Evolutionary conservation across 345 rosid genomes (phyloP), one percentile per base, ranked within the genome.

Genomic region (Corchorus olitorius): DNA sequence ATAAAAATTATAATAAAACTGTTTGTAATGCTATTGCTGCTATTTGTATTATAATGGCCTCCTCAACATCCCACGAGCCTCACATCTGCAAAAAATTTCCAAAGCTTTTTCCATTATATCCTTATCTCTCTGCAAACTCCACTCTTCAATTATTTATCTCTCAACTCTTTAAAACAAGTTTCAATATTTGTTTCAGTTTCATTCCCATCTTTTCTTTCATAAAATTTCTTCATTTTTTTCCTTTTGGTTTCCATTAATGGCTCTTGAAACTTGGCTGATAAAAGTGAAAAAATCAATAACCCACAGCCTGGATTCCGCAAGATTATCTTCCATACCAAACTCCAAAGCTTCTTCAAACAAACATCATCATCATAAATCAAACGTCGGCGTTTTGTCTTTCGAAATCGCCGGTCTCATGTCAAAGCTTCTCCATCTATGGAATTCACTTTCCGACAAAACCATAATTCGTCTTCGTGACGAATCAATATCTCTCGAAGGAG

Each of bases 371-470:
- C 17, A 70, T 17, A 88, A 84, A 72, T 78, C 83, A 8, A 76
- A 79, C 70, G 84, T 94, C 14, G 96, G 92, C 3, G 86, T 92
- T 9, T 71, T 93, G 22, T 86, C 94, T 2, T 93, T 90, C n/a
- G 99, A 97, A 79, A 82, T 90, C 49, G 88, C 99, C 5, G 85
- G 92, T 50, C 81, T 93, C 77, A 92, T 96, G 97, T 88, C 99
- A 0, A 96, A 92, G 88, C 85, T 93, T 71, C 89, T 96, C 75
- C 93, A 92, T 41, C 82, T 90, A 6, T 89, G 93, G 90, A 87
- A 84, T 33, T 88, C 97, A 61, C 89, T 96, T 12, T 87, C 97
- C 16, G 97, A 96, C 83, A 83, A 88, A 59, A 88, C 81, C 85
- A 75, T 96, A 52, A 41, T 87, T 33, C 89, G 84, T 39, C 78